Evolutionary conservation across 108 stramenopile species (phyloP), one percentile per base, ranked within the genome.

Genomic region (Nitzschia palea): DNA sequence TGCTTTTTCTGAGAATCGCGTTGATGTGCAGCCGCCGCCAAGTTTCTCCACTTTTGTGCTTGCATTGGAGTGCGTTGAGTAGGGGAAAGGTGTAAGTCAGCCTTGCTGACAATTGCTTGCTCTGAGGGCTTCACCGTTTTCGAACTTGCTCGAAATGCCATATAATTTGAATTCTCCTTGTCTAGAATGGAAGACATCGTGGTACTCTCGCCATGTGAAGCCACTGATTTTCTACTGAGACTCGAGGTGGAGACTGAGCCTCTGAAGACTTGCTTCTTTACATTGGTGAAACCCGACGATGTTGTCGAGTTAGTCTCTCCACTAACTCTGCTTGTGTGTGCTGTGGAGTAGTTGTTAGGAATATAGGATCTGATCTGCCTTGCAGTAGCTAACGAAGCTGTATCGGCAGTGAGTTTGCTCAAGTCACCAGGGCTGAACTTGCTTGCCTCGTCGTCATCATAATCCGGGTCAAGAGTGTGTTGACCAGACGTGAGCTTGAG

Each of bases 31-130:
- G 67, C 66, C 17, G 80, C 87, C 62, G 87, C 87, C 45, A 89
- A 47, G 12, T 53, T 51, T 23, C 87, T 70, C 88, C 88, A 89
- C 55, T 81, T 82, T 31, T 69, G 70, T 12, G 88, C 79, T 52
- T 80, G 63, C 67, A 67, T 25, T 37, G 80, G 79, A 29, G 78
- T 70, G 2, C 67, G 37, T 45, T 73, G 73, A 8, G 51, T 51
- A 26, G 77, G 71, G 10, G 79, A 65, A 14, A 72, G 22, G 25
- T 57, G 43, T 1, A 70, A 47, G 10, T 26, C 65, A 22, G 67
- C 61, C 14, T 35, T 26, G 37, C 40, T 31, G 33, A 57, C 57
- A 22, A 44, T 26, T 42, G 42, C 22, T 31, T 81, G 76, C 30
- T 71, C 70, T 3, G 26, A 58, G 4, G 74, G 80, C 29, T 66